Percentiles rank a stretch among this genome's conserved stretches.
phyloP scores from a whole-genome alignment of 352 stramenopile species.

The Lagenidium sp. region DNA sequence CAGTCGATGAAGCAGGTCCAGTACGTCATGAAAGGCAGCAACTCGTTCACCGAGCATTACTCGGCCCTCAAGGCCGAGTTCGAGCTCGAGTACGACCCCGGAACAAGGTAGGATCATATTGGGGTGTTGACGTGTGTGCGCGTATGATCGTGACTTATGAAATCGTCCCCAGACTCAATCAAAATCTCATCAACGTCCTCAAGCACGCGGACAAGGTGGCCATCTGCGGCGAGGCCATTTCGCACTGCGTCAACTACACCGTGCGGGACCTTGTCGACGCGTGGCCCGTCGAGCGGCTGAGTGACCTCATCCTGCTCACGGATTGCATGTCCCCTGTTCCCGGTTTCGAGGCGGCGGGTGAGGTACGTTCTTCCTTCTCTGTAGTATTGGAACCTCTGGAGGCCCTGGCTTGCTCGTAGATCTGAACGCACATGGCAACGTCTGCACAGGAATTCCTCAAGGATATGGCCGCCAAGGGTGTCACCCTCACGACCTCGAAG shows the following conservation, averaged over 20 bases:
- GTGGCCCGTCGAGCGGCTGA: conserved; percentile 65
- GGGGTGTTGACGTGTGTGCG: conserved; percentile 63
- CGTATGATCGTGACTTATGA: conserved; percentile 47
- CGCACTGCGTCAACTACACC: conserved; percentile 97
- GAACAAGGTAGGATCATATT: conserved; percentile 74
- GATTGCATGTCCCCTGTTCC: conserved; percentile 68
- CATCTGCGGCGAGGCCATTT: conserved; percentile 92
- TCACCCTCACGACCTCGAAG: conserved; percentile 50
- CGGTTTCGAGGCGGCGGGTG: conserved; percentile 55
- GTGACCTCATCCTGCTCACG: conserved; percentile 68
- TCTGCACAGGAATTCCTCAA: conserved; percentile 39
- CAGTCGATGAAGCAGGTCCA: conserved; percentile 37
- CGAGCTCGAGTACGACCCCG: conserved; percentile 59
- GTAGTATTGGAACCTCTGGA: too few relatives aligned
- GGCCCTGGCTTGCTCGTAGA: too few relatives aligned
- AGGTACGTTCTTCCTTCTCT: conserved; percentile 24
- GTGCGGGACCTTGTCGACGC: conserved; percentile 85
- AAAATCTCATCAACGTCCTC: conserved; percentile 78
- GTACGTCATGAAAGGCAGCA: conserved; percentile 92
- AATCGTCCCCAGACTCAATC: conserved; percentile 82
- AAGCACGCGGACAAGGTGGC: conserved; percentile 80
- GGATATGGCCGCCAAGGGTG: conserved; percentile 48
- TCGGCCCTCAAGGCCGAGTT: conserved; percentile 92
- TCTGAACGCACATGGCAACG: too few relatives aligned
- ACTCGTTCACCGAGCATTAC: conserved; percentile 96